phyloP scores from a whole-genome alignment of 2,329 filamentous ascomycete genomes.

The Colletotrichum theobromicola region DNA sequence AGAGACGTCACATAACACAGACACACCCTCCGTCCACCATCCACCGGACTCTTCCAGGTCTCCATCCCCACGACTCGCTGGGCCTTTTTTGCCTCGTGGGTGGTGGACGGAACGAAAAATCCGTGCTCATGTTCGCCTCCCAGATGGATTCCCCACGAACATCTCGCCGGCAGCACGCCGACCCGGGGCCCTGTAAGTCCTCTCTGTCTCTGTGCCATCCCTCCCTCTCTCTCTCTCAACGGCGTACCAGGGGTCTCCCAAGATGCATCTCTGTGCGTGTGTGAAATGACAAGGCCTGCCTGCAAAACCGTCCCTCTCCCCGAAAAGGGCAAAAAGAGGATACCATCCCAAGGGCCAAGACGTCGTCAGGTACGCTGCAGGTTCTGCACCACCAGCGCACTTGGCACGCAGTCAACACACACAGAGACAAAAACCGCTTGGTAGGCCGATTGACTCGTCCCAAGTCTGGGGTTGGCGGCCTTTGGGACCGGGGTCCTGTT shows the following conservation, averaged over 20 bases:
- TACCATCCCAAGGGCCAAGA: not conserved
- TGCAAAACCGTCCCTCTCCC: not conserved
- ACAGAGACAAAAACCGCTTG: not conserved
- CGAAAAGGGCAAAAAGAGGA: not conserved
- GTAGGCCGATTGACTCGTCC: conserved; percentile 10
- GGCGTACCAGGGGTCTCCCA: not conserved
- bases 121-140: not conserved
- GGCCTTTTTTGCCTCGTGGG: not conserved
- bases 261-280: not conserved
- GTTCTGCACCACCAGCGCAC: not conserved
- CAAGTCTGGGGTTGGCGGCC: not conserved
- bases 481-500: not conserved
- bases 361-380: not conserved
- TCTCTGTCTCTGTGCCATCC: too few species aligned
- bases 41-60: not conserved
- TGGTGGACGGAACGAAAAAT: not conserved
- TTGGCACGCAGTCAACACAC: not conserved
- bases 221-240: not conserved
- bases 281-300: not conserved
- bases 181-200: not conserved
- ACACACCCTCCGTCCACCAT: not conserved
- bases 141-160: conserved; percentile 2
- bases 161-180: conserved; percentile 12
- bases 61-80: not conserved
- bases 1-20: conserved; percentile 13